Evolutionary conservation across 2,329 filamentous ascomycete species (phyloP), one percentile per base, ranked within the genome.

Genomic region (Fusarium protoensiforme): DNA sequence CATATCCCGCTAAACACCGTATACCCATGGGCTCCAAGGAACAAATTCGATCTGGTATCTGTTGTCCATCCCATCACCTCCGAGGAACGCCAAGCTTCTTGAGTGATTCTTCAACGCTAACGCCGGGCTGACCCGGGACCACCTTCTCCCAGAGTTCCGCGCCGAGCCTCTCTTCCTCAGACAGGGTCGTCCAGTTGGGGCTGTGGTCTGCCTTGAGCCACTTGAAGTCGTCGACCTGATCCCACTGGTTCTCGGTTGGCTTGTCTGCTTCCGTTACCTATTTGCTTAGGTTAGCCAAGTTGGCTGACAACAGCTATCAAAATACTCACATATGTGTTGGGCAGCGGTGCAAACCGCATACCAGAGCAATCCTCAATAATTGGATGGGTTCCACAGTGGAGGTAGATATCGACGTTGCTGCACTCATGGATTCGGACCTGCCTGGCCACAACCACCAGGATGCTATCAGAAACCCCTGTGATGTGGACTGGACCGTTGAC

Each of bases 211-310:
- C 87, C 82, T 95, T 97, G 72, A 98, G 88, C 96, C 96, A 98
- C 83, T 97, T 97, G 87, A 99, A 99, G 81, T 99, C 96, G 81
- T 98, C 94, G 18, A 98, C 93, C 78, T 96, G 91, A 76, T 95
- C 89, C 94, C 94, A 99, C 77, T 93, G 89, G 80, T 97, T 96
- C 66, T 83, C 83, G 5, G 78, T 73, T 7, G 69, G 53, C 39
- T 75, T 59, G n/a, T 83, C 81, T 7, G 78, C 77, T 33, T 80
- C 77, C 8, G 73, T 78, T 46, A 70, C 65, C 78, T 80, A 56
- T 41, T 13, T 33, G 11, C 56, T 18, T 72, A 13, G 56, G 68
- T 72, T n/a, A 71, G 56, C 36, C 54, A 3, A 46, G n/a, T 13
- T 20, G n/a, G 27, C 14, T 7, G 4, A 27, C 35, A 35, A 18